Evolutionary conservation across 768 basidiomycete genomes (phyloP).

Genomic region (Candolleomyces aberdarensis): DNA sequence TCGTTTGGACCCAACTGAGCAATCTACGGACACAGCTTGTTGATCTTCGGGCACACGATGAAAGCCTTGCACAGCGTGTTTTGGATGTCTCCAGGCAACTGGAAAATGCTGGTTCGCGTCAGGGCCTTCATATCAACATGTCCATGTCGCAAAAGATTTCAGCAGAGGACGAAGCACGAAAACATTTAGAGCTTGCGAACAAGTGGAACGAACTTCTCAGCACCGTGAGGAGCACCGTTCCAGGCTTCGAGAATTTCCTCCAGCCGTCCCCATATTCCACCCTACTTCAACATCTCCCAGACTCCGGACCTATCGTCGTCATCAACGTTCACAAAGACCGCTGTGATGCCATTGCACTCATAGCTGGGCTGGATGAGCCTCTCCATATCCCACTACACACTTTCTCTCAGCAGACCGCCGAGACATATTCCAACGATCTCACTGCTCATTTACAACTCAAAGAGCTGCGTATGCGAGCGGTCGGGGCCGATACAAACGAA

Average conservation of each 20-base stretch:
- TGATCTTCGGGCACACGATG: conserved; percentile 9
- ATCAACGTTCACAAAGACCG: too few relatives aligned
- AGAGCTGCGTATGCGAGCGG: conserved; percentile 5
- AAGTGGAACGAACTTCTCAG: background rate
- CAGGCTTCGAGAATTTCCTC: too few relatives aligned
- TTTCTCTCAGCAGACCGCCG: conserved; percentile 1
- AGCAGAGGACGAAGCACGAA: background rate
- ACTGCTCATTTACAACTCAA: background rate
- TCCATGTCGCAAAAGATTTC: too few relatives aligned
- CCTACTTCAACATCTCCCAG: too few relatives aligned
- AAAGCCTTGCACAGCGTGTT: conserved; percentile 12
- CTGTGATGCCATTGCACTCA: too few relatives aligned
- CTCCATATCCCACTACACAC: conserved; percentile 9
- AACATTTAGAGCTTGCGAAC: background rate
- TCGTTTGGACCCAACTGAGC: conserved; percentile 26
- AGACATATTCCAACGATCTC: background rate
- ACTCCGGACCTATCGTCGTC: too few relatives aligned
- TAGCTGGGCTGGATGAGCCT: too few relatives aligned
- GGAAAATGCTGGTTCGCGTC: too few relatives aligned
- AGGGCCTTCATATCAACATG: background rate
- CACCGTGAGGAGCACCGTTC: too few relatives aligned
- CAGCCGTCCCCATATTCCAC: too few relatives aligned
- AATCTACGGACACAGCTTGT: conserved; percentile 20
- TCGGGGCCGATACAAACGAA: conserved; percentile 10
- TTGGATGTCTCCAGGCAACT: conserved; percentile 13